Base-by-base conservation (phyloP, 306 rosid species). In the Corylus avellana region DNA sequence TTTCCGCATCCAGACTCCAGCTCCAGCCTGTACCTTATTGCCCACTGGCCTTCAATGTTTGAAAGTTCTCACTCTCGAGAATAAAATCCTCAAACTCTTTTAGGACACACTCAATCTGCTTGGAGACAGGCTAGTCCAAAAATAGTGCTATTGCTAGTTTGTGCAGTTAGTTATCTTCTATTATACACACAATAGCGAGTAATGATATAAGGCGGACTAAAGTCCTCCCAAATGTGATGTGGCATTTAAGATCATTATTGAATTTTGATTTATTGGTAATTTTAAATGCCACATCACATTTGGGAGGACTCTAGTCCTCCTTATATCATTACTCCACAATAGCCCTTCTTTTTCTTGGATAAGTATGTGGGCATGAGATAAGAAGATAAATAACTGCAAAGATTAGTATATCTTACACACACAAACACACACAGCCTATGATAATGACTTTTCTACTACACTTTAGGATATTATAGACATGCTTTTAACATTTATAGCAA, bases 111-210 rank as follows among this genome's bases (percentile, higher is more conserved):
- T 50, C 56, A 84, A 27, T 59, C 79, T 29, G 42, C 61, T 8
- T 32, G 55, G 58, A 47, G 62, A 73, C 46, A 81, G 51, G 46
- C 27, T 46, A 55, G 80, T 59, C 81, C 17, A 79, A 55, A 56
- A 54, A 54, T 12, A 55, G 70, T 63, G 71, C 25, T 55, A 77
- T 74, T 84, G 64, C 61, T 48, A 76, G 62, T 47, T 55, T 18
- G 57, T 59, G 18, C 46, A 78, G 59, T 25, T 12, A 59, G 71
- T 77, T 63, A 70, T 63, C 70, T 37, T 75, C 37, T 46, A 48
- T 7, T 70, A 25, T 50, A 29, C 53, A 46, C 14, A 22, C 2
- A 3, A 5, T 2, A 20, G 64, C 35, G 25, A 22, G 25, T 22
- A 22, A 22, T 22, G 25, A 22, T 22, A 22, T 22, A 22, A 22